Conservation (phyloP, 371 early-diverging fungal genomes). For the Apophysomyces sp. region DNA sequence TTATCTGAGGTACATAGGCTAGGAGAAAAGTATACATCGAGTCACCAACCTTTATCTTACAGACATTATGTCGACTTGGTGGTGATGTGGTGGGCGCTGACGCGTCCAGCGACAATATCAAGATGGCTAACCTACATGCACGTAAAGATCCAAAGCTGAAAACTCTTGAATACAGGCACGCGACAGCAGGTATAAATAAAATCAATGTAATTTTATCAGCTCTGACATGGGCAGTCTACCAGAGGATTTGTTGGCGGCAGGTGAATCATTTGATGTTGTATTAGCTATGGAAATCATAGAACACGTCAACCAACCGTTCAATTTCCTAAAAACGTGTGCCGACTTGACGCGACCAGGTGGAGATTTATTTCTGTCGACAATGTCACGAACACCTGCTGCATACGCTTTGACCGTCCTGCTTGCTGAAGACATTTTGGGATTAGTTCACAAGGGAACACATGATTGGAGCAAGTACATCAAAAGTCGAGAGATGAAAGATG, state of each 20-base stretch:
- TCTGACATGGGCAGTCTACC: background rate
- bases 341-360: slow-evolving; percentile 71
- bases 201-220: background rate
- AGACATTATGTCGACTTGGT: slow-evolving; percentile 82
- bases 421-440: slow-evolving; percentile 79
- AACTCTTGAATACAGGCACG: slow-evolving; percentile 63
- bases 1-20: slow-evolving; percentile 71
- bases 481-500: slow-evolving; percentile 19
- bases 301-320: slow-evolving; percentile 79
- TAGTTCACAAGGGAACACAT: slow-evolving; percentile 90
- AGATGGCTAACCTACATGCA: slow-evolving; percentile 78
- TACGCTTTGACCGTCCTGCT: slow-evolving; percentile 78
- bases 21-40: background rate
- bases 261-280: slow-evolving; percentile 78
- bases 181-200: slow-evolving; percentile 72
- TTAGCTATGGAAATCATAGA: slow-evolving; percentile 92
- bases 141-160: slow-evolving; percentile 60
- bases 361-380: slow-evolving; percentile 83
- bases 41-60: background rate
- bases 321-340: slow-evolving; percentile 69
- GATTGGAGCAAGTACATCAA: slow-evolving; percentile 82
- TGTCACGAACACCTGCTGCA: slow-evolving; percentile 81
- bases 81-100: slow-evolving; percentile 82
- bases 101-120: slow-evolving; percentile 81
- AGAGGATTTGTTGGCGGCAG: slow-evolving; percentile 62